Conservation (phyloP, 2,329 filamentous ascomycete species). For the Epichloe sibirici region DNA sequence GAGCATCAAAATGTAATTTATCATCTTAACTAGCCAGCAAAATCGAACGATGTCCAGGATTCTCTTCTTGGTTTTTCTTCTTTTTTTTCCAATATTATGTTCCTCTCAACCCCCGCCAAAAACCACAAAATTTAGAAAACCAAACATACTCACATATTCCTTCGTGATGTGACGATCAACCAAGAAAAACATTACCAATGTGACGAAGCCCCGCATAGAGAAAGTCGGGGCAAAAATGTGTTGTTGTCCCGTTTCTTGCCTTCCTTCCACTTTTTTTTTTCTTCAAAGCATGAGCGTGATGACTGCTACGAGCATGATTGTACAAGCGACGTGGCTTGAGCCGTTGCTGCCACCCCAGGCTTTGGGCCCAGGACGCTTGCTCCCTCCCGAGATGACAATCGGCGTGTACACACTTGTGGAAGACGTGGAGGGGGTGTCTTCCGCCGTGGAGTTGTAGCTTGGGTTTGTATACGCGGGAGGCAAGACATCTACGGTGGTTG, state of each 20-base stretch:
- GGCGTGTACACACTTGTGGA: slow-evolving; percentile 11
- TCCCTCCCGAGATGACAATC: slow-evolving; percentile 20
- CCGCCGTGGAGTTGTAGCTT: slow-evolving; percentile 18
- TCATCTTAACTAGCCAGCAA: slow-evolving; percentile 1
- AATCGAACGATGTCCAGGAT: background rate
- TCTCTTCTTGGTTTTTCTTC: background rate
- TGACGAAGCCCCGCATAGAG: too few relatives aligned
- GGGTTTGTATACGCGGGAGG: slow-evolving; percentile 13
- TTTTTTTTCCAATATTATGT: background rate
- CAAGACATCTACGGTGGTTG: slow-evolving; percentile 21
- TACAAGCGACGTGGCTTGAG: slow-evolving; percentile 21
- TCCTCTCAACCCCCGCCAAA: too few relatives aligned
- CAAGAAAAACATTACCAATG: background rate
- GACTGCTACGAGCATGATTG: slow-evolving; percentile 24
- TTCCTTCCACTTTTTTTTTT: background rate
- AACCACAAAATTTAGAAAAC: background rate
- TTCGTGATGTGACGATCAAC: background rate
- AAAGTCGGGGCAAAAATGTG: too few relatives aligned
- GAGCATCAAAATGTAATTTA: background rate
- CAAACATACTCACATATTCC: slow-evolving; percentile 1
- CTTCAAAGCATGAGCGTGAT: slow-evolving; percentile 22
- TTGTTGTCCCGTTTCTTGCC: background rate
- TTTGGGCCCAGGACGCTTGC: slow-evolving; percentile 20
- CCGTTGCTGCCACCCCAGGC: slow-evolving; percentile 18
- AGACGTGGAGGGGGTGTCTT: slow-evolving; percentile 12